Evolutionary conservation across 2,329 filamentous ascomycete genomes (phyloP).

Genomic region (Helminthosporium solani): DNA sequence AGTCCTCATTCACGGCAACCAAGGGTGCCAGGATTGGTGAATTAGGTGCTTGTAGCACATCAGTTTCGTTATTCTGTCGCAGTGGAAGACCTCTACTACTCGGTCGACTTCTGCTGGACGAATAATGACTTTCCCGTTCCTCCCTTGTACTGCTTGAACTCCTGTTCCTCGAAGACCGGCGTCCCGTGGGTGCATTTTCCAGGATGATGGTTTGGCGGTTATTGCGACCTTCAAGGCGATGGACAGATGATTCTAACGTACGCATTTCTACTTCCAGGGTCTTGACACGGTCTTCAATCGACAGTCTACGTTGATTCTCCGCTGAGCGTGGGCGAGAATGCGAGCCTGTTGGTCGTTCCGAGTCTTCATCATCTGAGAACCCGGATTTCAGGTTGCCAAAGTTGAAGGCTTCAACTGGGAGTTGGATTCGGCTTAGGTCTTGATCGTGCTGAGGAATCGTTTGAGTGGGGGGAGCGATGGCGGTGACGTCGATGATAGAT

Average conservation of each 20-base stretch:
- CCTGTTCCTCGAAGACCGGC: slow-evolving; percentile 30
- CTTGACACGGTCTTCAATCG: slow-evolving; percentile 39
- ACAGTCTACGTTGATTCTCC: slow-evolving; percentile 16
- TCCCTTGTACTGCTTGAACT: slow-evolving; percentile 23
- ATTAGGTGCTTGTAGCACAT: neutral
- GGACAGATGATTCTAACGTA: slow-evolving; percentile 33
- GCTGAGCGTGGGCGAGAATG: slow-evolving; percentile 6
- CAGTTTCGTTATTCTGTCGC: slow-evolving; percentile 1
- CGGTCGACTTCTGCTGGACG: slow-evolving; percentile 2
- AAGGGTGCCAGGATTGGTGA: slow-evolving; percentile 7
- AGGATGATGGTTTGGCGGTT: slow-evolving; percentile 43
- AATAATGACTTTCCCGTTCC: slow-evolving; percentile 9
- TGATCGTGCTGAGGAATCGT: slow-evolving; percentile 13
- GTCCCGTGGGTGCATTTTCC: slow-evolving; percentile 37
- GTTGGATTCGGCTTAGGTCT: slow-evolving; percentile 13
- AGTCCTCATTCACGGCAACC: slow-evolving; percentile 13
- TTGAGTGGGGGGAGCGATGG: neutral
- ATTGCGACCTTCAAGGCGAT: slow-evolving; percentile 34
- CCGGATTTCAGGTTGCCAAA: slow-evolving; percentile 37
- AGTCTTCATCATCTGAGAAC: slow-evolving; percentile 21
- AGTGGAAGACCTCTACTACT: slow-evolving; percentile 5
- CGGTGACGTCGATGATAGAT: neutral
- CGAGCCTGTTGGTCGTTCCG: slow-evolving; percentile 13
- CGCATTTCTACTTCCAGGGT: slow-evolving; percentile 34
- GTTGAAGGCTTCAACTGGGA: slow-evolving; percentile 38